Conservation (phyloP, 371 early-diverging fungal species). For the Sporodiniella umbellata region DNA sequence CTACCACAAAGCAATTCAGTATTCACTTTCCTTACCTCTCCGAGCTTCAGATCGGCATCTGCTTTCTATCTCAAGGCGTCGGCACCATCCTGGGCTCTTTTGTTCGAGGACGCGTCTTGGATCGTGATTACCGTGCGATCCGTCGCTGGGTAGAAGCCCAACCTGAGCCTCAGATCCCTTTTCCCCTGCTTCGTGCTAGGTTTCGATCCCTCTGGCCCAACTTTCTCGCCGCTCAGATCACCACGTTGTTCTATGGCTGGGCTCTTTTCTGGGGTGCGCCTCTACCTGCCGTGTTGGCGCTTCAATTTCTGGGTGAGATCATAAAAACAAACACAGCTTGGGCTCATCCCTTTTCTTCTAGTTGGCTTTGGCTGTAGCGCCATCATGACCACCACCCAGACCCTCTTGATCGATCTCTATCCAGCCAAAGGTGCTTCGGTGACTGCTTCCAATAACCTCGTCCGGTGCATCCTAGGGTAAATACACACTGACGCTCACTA, state of each 20-base stretch:
- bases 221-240: too few relatives aligned
- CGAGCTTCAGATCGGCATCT: slow-evolving; percentile 25
- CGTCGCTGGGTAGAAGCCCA: slow-evolving; percentile 2
- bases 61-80: slow-evolving; percentile 26
- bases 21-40: slow-evolving; percentile 19
- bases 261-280: too few relatives aligned
- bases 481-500: neutral
- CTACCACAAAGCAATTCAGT: slow-evolving; percentile 21
- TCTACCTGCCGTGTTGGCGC: too few relatives aligned
- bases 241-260: too few relatives aligned
- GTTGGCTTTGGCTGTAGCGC: slow-evolving; percentile 31
- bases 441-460: slow-evolving; percentile 36
- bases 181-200: too few relatives aligned
- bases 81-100: slow-evolving; percentile 25
- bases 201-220: too few relatives aligned
- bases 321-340: neutral
- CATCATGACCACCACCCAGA: slow-evolving; percentile 34
- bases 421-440: slow-evolving; percentile 40
- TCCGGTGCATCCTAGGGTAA: slow-evolving; percentile 4
- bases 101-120: too few relatives aligned
- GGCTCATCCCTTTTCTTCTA: neutral
- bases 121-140: neutral
- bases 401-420: slow-evolving; percentile 40
- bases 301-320: slow-evolving; percentile 10
- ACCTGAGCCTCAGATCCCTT: too few relatives aligned